A percentile compares a stretch with the other conserved stretches of the same genome.
Conservation (phyloP, 345 rosid species). For the Clausena lansium region DNA sequence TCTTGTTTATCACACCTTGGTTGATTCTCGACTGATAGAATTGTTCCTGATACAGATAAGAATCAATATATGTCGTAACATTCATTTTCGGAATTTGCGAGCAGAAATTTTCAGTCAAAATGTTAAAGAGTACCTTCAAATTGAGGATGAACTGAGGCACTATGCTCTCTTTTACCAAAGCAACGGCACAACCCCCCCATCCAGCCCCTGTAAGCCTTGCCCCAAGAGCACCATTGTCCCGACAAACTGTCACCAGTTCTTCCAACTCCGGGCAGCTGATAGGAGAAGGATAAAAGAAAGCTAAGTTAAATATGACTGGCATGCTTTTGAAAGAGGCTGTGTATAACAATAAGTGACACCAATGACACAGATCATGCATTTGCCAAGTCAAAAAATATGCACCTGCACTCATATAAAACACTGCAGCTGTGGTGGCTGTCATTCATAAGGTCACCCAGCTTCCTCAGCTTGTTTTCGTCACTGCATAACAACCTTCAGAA, state of each 20-base stretch:
- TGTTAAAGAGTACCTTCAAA: conserved; percentile 52
- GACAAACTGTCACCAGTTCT: conserved; percentile 71
- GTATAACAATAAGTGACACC: not conserved
- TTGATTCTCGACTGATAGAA: conserved; percentile 79
- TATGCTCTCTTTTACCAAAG: conserved; percentile 70
- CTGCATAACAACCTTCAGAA: conserved; percentile 41
- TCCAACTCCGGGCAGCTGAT: conserved; percentile 93
- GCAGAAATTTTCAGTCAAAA: not conserved
- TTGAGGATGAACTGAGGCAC: conserved; percentile 84
- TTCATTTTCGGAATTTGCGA: not conserved
- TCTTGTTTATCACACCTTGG: conserved; percentile 60
- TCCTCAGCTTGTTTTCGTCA: conserved; percentile 83
- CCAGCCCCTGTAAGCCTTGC: conserved; percentile 99
- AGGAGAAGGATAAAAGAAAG: not conserved
- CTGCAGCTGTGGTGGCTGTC: conserved; percentile 95
- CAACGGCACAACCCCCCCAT: conserved; percentile 98
- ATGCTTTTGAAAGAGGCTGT: not conserved
- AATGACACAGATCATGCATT: not conserved
- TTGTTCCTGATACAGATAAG: conserved; percentile 49
- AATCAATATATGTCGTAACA: not conserved
- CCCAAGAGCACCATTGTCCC: conserved; percentile 77
- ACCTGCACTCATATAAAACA: conserved; percentile 95
- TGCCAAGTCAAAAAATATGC: not conserved
- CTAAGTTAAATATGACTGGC: not conserved
- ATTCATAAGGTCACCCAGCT: conserved; percentile 89